These are phyloP conservation scores for Paraleonurus japonicus DNA, from an alignment of 257 asterid species.

Conservation along the genomic window DNA sequence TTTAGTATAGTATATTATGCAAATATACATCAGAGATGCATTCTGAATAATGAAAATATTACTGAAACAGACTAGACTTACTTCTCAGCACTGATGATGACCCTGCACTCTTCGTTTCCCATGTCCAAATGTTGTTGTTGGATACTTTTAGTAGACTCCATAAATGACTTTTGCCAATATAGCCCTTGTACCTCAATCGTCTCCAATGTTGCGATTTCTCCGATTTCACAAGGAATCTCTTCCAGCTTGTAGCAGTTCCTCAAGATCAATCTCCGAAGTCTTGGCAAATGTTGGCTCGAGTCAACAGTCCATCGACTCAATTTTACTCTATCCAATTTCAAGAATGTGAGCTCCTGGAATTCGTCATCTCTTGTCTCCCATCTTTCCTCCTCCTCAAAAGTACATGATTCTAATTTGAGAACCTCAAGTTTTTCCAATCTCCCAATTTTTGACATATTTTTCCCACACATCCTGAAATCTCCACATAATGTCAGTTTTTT, in stretches of 20 bases:
- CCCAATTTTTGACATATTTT: slow-evolving; percentile 2
- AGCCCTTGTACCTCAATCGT: slow-evolving; percentile 6
- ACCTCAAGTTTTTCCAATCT: not conserved
- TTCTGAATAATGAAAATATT: too few relatives aligned
- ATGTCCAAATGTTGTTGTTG: slow-evolving; percentile 17
- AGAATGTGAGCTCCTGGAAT: not conserved
- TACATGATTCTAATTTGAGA: not conserved
- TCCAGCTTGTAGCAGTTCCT: not conserved
- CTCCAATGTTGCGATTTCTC: not conserved
- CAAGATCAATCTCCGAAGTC: not conserved
- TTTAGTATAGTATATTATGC: too few relatives aligned
- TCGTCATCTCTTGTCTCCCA: not conserved
- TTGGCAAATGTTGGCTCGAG: not conserved
- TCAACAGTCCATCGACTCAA: not conserved
- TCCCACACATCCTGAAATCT: not conserved
- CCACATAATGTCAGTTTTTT: slow-evolving; percentile 1
- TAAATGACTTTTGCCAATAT: not conserved
- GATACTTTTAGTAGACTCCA: slow-evolving; percentile 12
- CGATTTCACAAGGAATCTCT: not conserved
- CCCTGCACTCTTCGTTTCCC: slow-evolving; percentile 24
- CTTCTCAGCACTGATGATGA: not conserved
- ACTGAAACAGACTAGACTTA: too few relatives aligned
- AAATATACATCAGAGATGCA: too few relatives aligned
- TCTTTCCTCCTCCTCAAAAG: not conserved
- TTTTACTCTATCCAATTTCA: not conserved